Conservation (phyloP, 225 moss, liverwort and hornwort genomes). For the Anthoceros angustus region DNA sequence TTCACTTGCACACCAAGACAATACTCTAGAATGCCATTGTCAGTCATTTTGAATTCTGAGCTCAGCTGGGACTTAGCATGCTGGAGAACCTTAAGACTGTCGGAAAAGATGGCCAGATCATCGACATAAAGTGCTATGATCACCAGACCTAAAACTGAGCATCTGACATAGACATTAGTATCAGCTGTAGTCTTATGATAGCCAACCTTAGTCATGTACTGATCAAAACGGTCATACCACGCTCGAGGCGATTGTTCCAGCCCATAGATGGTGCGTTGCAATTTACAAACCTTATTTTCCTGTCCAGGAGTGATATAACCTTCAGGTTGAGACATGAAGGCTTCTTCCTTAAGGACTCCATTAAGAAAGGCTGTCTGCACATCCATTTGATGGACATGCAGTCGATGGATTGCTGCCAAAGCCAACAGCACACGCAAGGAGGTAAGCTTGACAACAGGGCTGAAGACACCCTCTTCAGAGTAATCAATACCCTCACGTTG, state of each 20-base stretch:
- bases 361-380: neutral
- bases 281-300: too few species aligned
- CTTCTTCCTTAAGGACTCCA: neutral
- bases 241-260: neutral
- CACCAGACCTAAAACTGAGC: neutral
- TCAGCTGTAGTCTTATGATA: neutral
- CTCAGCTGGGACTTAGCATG: neutral
- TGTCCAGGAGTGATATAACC: neutral
- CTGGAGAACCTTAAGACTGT: neutral
- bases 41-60: neutral
- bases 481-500: constrained; percentile 9
- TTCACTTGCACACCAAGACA: constrained; percentile 1
- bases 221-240: constrained; percentile 1
- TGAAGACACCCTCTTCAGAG: neutral
- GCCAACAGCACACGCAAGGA: neutral
- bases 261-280: neutral
- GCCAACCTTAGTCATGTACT: neutral
- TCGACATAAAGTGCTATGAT: neutral
- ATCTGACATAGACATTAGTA: constrained; percentile 3
- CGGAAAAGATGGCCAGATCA: neutral
- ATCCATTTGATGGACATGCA: neutral
- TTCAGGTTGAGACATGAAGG: neutral
- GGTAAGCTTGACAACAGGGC: neutral
- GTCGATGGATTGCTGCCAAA: neutral
- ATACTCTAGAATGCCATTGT: constrained; percentile 3